Evolutionary conservation across 1,284 basidiomycete species (phyloP), one percentile per base, ranked within the genome.

Genomic region (Apiotrichum veenhuisii): DNA sequence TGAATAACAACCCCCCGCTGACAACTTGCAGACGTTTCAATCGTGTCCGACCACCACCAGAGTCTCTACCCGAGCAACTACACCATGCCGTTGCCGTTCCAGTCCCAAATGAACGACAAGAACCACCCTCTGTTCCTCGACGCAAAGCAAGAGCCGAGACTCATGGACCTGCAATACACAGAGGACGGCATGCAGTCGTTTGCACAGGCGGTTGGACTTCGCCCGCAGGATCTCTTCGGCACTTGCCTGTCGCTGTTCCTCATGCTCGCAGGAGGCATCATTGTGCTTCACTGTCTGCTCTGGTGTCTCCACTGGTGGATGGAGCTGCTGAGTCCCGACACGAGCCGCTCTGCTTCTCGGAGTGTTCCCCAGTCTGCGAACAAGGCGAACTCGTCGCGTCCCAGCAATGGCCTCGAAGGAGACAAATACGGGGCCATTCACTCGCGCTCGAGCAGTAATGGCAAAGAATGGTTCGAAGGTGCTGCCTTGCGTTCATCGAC

Each of bases 221-320:
- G 85, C 5, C 86, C 88, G 3, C 81, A 86, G 67, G 89, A 95
- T 70, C 80, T 97, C 18, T 98, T 94, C 67, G 85, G 85, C 23
- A 87, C 87, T 23, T 93, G 89, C 71, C 77, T 94, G 12, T 79
- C 86, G 38, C 78, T 97, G 53, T 97, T 95, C 80, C 80, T 95
- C 44, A 81, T 83, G 49, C 86, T 97, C 62, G 78, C 89, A 22
- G 89, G 84, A 1, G 87, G 80, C 11, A 84, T 87, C 22, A 82
- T 91, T 57, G 78, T 82, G 20, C 67, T 92, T 48, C 89, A 88
- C 63, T 60, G 86, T 27, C 55, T 87, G 11, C 75, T 92, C 20
- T 95, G 90, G 88, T 69, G 81, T 38, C 64, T 87, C 25, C 90
- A 93, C 73, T 72, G 65, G 1, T 34, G 75, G 5, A 55, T 62